Evolutionary conservation across 306 rosid genomes (phyloP).

Genomic region (Gynostemma pentaphyllum): DNA sequence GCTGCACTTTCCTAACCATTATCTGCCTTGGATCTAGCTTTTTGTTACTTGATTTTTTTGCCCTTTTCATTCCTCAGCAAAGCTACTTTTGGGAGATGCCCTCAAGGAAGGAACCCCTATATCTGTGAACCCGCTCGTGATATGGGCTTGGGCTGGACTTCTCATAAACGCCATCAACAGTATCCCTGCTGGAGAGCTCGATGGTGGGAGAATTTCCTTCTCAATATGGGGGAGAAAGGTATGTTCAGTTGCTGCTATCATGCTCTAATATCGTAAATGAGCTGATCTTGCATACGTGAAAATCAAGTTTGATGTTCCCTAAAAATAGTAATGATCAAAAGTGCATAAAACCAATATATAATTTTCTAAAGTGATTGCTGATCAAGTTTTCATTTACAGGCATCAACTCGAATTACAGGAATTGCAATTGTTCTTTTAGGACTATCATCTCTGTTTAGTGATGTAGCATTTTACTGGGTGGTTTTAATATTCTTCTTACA

Average conservation of each 20-base stretch:
- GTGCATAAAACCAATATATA: not conserved
- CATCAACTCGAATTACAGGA: conserved; percentile 67
- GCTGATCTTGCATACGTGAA: not conserved
- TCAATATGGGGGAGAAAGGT: conserved; percentile 99
- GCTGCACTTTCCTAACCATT: not conserved
- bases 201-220: conserved; percentile 88
- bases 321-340: not conserved
- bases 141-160: conserved; percentile 99
- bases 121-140: conserved; percentile 81
- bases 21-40: not conserved
- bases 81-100: conserved; percentile 67
- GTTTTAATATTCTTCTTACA: conserved; percentile 83
- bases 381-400: conserved; percentile 31
- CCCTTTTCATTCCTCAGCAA: conserved; percentile 39
- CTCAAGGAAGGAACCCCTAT: conserved; percentile 87
- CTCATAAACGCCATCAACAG: conserved; percentile 96
- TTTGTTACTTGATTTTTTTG: not conserved
- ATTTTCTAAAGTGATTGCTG: not conserved
- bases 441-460: conserved; percentile 59
- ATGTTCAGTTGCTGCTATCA: conserved; percentile 4
- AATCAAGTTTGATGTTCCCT: not conserved
- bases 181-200: conserved; percentile 96
- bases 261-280: not conserved
- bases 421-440: conserved; percentile 69
- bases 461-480: conserved; percentile 96